Base-by-base conservation (phyloP, 768 basidiomycete species). In the Rhodocollybia butyracea region DNA sequence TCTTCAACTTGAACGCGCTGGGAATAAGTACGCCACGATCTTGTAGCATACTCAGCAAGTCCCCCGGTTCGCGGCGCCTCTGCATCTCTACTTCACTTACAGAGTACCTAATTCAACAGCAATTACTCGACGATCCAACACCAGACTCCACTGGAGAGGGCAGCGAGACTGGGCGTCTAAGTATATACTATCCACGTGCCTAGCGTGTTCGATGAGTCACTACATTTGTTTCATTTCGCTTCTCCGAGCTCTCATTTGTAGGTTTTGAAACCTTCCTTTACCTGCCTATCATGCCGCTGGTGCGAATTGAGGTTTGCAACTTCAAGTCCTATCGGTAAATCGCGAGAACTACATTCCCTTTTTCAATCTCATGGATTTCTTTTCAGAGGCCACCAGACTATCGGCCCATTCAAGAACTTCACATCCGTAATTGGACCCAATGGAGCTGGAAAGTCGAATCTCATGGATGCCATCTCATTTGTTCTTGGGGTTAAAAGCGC, bases 391-490 rank as follows among this genome's bases (percentile, higher is more conserved):
- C 87, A 89, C 67, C 90, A 94, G 68, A 81, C 83, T 27, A 92
- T 95, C 46, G 94, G 94, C 1, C 94, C 94, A 1, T 94, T 95
- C 75, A 85, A 82, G 73, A 85, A 87, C 64, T 99, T 99, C 72
- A 95, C 96, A 0, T 96, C 93, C 11, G 81, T 98, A 53, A 98
- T 99, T 63, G 97, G 97, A 21, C 96, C 97, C 32, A 98, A 99
- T 87, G 96, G 97, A 55, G 94, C 96, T 1, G 97, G 97, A 57
- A 98, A 99, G 68, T 96, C 94, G 10, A 99, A 99, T 69, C 84
- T 98, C 54, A 98, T 98, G 97, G 97, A 99, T 68, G 97, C 97
- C 50, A 98, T 99, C 61, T 98, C 97, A 3, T 98, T 99, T 68
- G 97, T 98, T 8, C 85, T 99, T 5, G 97, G 97, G 29, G 89